A percentile compares a stretch with the other conserved stretches of the same genome.
phyloP scores from a whole-genome alignment of 768 basidiomycete genomes.

The Auriculariales sp. region DNA sequence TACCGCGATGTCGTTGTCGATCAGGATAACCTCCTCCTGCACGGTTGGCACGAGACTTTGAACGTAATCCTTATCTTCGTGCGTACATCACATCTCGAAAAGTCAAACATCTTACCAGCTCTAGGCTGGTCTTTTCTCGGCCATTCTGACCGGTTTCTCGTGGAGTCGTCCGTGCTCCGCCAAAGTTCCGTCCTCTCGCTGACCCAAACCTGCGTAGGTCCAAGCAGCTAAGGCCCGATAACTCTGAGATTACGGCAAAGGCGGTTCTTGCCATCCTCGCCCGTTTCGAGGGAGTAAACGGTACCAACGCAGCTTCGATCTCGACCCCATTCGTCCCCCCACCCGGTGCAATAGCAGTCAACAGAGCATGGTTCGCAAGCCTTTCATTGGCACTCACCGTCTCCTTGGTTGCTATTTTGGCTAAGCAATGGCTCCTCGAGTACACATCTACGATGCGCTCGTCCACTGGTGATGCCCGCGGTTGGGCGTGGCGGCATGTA shows the following conservation, averaged over 20 bases:
- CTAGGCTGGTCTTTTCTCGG: neutral
- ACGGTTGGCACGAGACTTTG: neutral
- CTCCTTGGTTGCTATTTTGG: neutral
- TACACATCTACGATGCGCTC: neutral
- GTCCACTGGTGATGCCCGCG: neutral
- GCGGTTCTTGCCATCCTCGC: too few species aligned
- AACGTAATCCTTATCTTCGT: neutral
- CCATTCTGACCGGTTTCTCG: neutral
- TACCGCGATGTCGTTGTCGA: neutral
- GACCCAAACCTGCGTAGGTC: too few species aligned
- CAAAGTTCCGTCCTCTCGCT: too few species aligned
- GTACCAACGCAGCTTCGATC: too few species aligned
- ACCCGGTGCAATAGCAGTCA: too few species aligned
- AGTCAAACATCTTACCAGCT: neutral
- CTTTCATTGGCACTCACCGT: neutral
- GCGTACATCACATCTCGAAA: neutral
- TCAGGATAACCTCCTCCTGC: neutral
- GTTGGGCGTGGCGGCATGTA: neutral
- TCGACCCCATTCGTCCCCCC: too few species aligned
- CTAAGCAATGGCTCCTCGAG: neutral
- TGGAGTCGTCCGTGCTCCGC: neutral
- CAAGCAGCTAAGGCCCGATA: too few species aligned
- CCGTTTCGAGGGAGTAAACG: too few species aligned
- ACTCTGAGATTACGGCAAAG: neutral
- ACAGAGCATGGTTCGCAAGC: neutral